A percentile compares a stretch with the other conserved stretches of the same genome.
Evolutionary conservation across 140 eudicot genomes (phyloP).

Genomic region (Flaveria floridana): DNA sequence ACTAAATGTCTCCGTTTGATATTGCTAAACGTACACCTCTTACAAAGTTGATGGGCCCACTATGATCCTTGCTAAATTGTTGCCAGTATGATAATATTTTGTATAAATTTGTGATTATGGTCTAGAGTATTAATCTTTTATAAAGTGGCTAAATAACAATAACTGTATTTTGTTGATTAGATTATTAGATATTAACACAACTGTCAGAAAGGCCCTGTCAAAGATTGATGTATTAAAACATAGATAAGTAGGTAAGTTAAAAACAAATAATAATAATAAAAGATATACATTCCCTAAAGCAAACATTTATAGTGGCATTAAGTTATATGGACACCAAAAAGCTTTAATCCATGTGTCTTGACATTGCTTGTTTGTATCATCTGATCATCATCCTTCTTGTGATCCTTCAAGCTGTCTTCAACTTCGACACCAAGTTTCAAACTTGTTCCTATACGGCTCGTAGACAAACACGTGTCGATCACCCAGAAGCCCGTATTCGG

Average conservation of each 20-base stretch:
- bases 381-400: conserved; percentile 27
- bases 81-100: too few relatives aligned
- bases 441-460: conserved; percentile 15
- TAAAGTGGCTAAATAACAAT: background rate
- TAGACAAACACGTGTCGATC: conserved; percentile 34
- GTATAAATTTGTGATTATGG: too few relatives aligned
- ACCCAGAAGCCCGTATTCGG: conserved; percentile 32
- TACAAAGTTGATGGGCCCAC: too few relatives aligned
- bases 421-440: conserved; percentile 29
- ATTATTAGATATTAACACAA: background rate
- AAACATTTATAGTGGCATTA: conserved; percentile 9
- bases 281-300: background rate
- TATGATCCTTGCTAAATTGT: too few relatives aligned
- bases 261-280: too few relatives aligned
- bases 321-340: conserved; percentile 46
- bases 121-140: too few relatives aligned
- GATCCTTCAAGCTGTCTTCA: conserved; percentile 17
- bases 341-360: conserved; percentile 41
- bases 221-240: background rate
- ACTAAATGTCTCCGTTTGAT: too few relatives aligned
- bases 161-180: too few relatives aligned
- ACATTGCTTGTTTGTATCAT: conserved; percentile 17
- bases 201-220: background rate
- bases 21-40: too few relatives aligned
- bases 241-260: background rate